These are phyloP conservation scores for Bryoglossum gracile DNA, from an alignment of 495 filamentous ascomycete species.

Conservation along the genomic window DNA sequence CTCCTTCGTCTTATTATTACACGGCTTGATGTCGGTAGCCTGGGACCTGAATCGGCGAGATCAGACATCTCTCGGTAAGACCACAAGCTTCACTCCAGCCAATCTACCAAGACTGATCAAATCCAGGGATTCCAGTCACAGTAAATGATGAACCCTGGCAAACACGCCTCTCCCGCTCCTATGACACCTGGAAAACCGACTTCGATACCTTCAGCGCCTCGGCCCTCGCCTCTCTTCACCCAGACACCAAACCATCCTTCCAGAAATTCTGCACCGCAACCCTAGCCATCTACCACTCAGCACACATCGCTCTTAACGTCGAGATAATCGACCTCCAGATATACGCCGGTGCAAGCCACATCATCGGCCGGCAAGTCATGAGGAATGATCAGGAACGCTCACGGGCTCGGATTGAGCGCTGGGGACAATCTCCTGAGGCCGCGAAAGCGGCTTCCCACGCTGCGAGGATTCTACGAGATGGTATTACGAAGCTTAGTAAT, in stretches of 20 bases:
- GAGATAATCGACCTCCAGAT: slow-evolving; percentile 52
- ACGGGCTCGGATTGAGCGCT: slow-evolving; percentile 21
- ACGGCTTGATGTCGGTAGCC: slow-evolving; percentile 49
- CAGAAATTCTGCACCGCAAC: slow-evolving; percentile 35
- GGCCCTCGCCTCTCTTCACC: slow-evolving; percentile 29
- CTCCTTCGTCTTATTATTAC: slow-evolving; percentile 41
- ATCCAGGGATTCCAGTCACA: slow-evolving; percentile 19
- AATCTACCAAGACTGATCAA: not conserved
- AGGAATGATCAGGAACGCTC: slow-evolving; percentile 39
- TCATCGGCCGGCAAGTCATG: slow-evolving; percentile 42
- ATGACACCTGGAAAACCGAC: slow-evolving; percentile 46
- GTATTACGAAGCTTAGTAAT: slow-evolving; percentile 39
- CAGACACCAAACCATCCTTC: slow-evolving; percentile 27
- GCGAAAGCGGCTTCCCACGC: slow-evolving; percentile 40
- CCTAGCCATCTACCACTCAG: slow-evolving; percentile 43
- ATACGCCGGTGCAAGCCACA: slow-evolving; percentile 44
- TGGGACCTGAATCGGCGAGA: slow-evolving; percentile 49
- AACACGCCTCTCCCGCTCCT: slow-evolving; percentile 39
- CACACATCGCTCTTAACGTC: slow-evolving; percentile 41
- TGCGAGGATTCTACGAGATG: slow-evolving; percentile 37
- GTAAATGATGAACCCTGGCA: slow-evolving; percentile 42
- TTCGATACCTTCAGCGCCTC: slow-evolving; percentile 40
- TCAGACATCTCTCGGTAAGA: slow-evolving; percentile 40
- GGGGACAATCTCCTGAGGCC: slow-evolving; percentile 29
- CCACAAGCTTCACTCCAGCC: not conserved